Percentiles rank a stretch among this genome's conserved stretches.
Conservation (phyloP, 495 filamentous ascomycete species). For the Daldinia bambusicola region DNA sequence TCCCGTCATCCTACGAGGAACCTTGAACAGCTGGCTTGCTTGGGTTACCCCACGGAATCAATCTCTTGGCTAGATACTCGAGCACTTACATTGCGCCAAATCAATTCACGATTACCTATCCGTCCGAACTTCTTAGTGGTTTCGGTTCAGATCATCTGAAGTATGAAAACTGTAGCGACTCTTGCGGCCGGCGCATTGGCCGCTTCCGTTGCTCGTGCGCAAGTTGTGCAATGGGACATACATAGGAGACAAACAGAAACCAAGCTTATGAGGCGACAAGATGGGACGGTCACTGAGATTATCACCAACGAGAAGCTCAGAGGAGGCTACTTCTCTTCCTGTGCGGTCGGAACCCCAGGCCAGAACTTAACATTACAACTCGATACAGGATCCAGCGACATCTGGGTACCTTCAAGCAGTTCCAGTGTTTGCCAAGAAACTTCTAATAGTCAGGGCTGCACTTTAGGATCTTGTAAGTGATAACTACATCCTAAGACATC, state of each 20-base stretch:
- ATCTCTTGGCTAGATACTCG: conserved; percentile 21
- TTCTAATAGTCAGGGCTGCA: conserved; percentile 51
- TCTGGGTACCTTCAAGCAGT: conserved; percentile 78
- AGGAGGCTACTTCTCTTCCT: conserved; percentile 74
- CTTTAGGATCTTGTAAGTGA: conserved; percentile 60
- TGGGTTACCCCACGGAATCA: conserved; percentile 23
- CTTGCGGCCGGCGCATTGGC: conserved; percentile 48
- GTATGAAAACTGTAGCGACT: conserved; percentile 37
- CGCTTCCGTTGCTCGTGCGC: conserved; percentile 47
- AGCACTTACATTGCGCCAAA: conserved; percentile 5
- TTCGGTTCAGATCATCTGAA: conserved; percentile 2
- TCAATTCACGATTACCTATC: background rate
- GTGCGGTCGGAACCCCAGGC: conserved; percentile 74
- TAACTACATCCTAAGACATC: too few species aligned
- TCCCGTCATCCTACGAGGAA: background rate
- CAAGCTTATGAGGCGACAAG: conserved; percentile 48
- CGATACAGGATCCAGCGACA: conserved; percentile 89
- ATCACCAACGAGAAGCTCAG: conserved; percentile 56
- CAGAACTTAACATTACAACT: conserved; percentile 75
- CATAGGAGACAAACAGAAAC: conserved; percentile 37
- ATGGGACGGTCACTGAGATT: conserved; percentile 49
- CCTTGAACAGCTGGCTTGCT: conserved; percentile 25
- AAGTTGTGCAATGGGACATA: conserved; percentile 59
- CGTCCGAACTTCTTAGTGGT: background rate
- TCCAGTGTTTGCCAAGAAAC: conserved; percentile 66